A percentile compares a stretch with the other conserved stretches of the same genome.
Conservation (phyloP, 768 basidiomycete genomes). For the Xerocomellus dryophilus region DNA sequence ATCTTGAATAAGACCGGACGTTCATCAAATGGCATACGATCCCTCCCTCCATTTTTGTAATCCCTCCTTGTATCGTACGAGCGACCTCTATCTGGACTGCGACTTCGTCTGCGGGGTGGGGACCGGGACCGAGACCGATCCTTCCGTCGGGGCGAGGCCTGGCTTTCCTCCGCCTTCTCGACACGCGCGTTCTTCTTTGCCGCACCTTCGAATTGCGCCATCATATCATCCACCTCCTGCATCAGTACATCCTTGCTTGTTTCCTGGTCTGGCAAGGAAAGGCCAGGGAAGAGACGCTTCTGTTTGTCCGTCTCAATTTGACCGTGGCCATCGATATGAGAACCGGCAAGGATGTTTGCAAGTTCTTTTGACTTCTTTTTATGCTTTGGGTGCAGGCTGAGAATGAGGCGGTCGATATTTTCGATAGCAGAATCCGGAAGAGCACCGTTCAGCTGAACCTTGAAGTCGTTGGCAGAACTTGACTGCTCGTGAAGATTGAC, state of each 20-base stretch:
- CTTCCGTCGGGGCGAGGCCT: constrained; percentile 60
- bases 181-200: constrained; percentile 57
- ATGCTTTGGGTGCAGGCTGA: constrained; percentile 94
- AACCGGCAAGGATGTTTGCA: constrained; percentile 37
- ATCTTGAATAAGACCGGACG: constrained; percentile 91
- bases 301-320: constrained; percentile 66
- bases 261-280: constrained; percentile 74
- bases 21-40: constrained; percentile 57
- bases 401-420: constrained; percentile 90
- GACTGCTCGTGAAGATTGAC: constrained; percentile 85
- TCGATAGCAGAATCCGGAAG: constrained; percentile 90
- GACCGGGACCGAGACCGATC: constrained; percentile 44
- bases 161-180: constrained; percentile 42
- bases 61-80: constrained; percentile 43
- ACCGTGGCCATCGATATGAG: constrained; percentile 29
- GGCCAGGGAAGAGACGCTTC: constrained; percentile 85
- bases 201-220: constrained; percentile 67
- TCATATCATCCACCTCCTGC: constrained; percentile 87
- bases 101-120: constrained; percentile 49
- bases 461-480: constrained; percentile 77
- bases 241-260: constrained; percentile 76
- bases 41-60: constrained; percentile 39
- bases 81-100: constrained; percentile 59
- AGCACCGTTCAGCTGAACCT: constrained; percentile 69
- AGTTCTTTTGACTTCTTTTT: constrained; percentile 58